phyloP scores from a whole-genome alignment of 305 asterid genomes.

The Lippia alba region DNA sequence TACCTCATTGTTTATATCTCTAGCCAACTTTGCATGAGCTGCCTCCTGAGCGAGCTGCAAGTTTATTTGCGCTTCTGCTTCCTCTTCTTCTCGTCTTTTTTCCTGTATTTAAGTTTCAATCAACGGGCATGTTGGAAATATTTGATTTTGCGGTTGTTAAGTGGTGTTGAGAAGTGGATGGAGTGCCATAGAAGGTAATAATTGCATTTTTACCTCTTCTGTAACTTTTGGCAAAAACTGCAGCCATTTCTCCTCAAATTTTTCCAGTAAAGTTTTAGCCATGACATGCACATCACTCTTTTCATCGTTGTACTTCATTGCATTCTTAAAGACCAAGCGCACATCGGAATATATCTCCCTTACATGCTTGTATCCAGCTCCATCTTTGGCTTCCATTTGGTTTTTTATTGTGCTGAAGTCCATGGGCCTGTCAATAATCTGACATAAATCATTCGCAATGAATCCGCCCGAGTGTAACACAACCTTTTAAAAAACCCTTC shows the following conservation, averaged over 20 bases:
- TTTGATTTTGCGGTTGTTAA: conserved; percentile 14
- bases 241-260: conserved; percentile 93
- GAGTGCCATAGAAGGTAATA: conserved; percentile 12
- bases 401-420: conserved; percentile 96
- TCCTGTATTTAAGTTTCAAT: conserved; percentile 58
- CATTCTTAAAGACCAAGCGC: conserved; percentile 77
- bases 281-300: conserved; percentile 83
- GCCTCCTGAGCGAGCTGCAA: conserved; percentile 70
- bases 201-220: conserved; percentile 71
- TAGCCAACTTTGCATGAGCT: conserved; percentile 69
- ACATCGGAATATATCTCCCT: conserved; percentile 84
- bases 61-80: conserved; percentile 66
- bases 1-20: conserved; percentile 83
- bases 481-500: conserved; percentile 14
- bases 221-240: conserved; percentile 85
- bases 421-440: conserved; percentile 99
- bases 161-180: conserved; percentile 9
- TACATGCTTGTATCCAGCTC: conserved; percentile 85
- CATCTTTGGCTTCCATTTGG: conserved; percentile 97
- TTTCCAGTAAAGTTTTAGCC: conserved; percentile 69
- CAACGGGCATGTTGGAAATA: conserved; percentile 23
- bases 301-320: conserved; percentile 91
- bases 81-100: conserved; percentile 76
- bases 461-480: conserved; percentile 38
- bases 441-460: conserved; percentile 45